Percentiles rank a stretch among this genome's conserved stretches.
Evolutionary conservation across 2,329 filamentous ascomycete genomes (phyloP).

Genomic region (Knufia petricola): DNA sequence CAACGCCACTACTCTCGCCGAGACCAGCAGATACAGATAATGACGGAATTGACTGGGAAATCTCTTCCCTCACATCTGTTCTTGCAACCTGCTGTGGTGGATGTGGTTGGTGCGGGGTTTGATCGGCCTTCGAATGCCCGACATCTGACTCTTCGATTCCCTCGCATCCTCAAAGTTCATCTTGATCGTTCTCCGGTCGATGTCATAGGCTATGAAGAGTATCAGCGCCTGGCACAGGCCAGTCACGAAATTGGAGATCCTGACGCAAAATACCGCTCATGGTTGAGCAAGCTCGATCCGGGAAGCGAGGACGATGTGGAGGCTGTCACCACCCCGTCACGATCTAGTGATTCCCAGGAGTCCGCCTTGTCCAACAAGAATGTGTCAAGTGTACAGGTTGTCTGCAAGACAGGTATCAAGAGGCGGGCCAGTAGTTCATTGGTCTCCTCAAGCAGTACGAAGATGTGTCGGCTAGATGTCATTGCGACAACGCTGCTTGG

Average conservation of each 20-base stretch:
- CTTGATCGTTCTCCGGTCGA: conserved; percentile 63
- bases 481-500: not conserved
- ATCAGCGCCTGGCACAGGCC: conserved; percentile 40
- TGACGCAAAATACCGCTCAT: not conserved
- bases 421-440: not conserved
- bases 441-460: not conserved
- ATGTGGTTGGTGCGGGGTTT: conserved; percentile 70
- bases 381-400: not conserved
- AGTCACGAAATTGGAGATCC: not conserved
- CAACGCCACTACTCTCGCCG: not conserved
- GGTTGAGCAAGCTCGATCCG: not conserved
- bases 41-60: not conserved
- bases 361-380: conserved; percentile 1
- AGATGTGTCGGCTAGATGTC: not conserved
- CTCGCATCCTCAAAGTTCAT: conserved; percentile 66
- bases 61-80: conserved; percentile 40
- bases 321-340: not conserved
- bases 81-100: conserved; percentile 62
- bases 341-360: not conserved
- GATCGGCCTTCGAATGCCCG: conserved; percentile 59
- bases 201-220: conserved; percentile 56
- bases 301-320: not conserved
- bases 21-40: not conserved
- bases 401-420: conserved; percentile 1
- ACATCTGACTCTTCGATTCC: conserved; percentile 69